Evolutionary conservation across 192 early-diverging fungal species (phyloP), one percentile per base, ranked within the genome.

Genomic region (Backusella tuberculispora): DNA sequence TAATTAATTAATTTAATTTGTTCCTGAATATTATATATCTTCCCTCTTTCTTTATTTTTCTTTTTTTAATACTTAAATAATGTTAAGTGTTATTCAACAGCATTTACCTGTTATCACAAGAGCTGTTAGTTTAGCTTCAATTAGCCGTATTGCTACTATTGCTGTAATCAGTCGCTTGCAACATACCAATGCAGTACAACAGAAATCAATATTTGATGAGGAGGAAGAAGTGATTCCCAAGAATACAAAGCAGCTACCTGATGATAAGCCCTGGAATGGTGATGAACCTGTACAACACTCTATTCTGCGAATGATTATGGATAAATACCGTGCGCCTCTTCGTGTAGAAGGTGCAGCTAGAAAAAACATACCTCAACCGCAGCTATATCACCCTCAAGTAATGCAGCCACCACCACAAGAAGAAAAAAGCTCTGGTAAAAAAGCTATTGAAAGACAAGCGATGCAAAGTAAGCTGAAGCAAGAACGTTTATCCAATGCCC

Each of bases 321-420:
- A 80, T 53, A 80, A 80, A 75, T 80, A 80, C 53, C 53, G 43
- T 43, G 63, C 75, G 17, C 78, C 78, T 13, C 40, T 80, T 12
- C 66, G 75, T 19, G 38, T 80, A 15, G 76, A 80, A 46, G 69
- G 78, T 34, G 63, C 77, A 37, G 73, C 73, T 26, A 63, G 34
- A 37, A 53, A 40, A 8, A 65, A 60, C 19, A 44, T 74, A 14
- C 73, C 73, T 15, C 53, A 42, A 3, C 73, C 73, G 19, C 21
- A 60, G 26, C 60, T 53, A n/a, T 40, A 65, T 17, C 19, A 21
- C 12, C 45, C 41, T 15, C 56, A 24, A 14, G 21, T 40, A 9
- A 26, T 47, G 21, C 53, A 60, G 29, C 17, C n/a, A 17, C n/a
- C 38, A 26, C 40, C 7, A 17, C 38, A 66, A 44, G 21, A 66